Conservation (phyloP, 139 green algal species). For the Asterochloris sp. region DNA sequence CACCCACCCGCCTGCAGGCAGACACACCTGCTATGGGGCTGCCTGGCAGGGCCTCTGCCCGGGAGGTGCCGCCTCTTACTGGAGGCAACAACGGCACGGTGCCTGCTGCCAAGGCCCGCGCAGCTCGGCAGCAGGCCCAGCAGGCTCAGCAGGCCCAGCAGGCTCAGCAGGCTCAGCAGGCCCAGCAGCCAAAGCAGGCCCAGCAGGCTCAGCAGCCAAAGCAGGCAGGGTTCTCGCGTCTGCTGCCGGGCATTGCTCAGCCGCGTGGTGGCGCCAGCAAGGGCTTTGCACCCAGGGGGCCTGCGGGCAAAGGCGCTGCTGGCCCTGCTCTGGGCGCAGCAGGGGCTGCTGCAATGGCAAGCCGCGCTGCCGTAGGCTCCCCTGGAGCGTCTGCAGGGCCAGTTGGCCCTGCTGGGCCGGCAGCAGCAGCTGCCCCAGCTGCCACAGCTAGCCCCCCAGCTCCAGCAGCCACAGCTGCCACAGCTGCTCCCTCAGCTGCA, state of each 20-base stretch:
- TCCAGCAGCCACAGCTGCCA: background rate
- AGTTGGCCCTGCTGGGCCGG: background rate
- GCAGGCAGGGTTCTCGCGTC: background rate
- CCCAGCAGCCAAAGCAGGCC: background rate
- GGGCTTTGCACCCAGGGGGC: no score
- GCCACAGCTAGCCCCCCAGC: background rate
- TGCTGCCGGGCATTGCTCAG: background rate
- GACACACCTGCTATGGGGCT: no score
- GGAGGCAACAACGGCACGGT: conserved; percentile 15
- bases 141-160: background rate
- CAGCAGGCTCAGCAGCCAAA: background rate
- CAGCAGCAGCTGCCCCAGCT: background rate
- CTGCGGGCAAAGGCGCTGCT: no score
- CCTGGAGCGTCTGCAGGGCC: background rate
- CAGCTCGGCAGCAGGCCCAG: background rate
- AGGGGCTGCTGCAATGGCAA: no score
- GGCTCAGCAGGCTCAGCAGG: background rate
- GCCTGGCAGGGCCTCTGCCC: no score
- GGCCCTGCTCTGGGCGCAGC: no score
- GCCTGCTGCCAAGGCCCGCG: conserved; percentile 7
- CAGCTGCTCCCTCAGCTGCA: background rate
- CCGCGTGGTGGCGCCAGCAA: no score
- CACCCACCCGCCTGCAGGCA: no score
- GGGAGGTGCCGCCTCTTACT: background rate
- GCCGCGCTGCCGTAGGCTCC: no score